Percentiles rank a stretch among this genome's conserved stretches.
Evolutionary conservation across 495 filamentous ascomycete species (phyloP).

Genomic region (Hypoxylon trugodes): DNA sequence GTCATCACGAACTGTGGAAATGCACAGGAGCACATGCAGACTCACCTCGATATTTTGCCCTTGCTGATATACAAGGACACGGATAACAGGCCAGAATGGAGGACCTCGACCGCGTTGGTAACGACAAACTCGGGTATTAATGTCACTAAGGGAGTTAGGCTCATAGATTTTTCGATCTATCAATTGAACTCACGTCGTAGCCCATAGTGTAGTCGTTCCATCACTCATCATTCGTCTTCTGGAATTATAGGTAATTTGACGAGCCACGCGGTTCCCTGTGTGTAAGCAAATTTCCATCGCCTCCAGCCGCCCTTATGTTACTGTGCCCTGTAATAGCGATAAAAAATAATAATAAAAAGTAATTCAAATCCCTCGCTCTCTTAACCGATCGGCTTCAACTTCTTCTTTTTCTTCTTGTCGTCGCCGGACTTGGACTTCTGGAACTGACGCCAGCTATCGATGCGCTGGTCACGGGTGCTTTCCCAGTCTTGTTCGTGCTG

Average conservation of each 20-base stretch:
- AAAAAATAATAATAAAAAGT: too few species aligned
- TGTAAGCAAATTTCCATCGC: too few species aligned
- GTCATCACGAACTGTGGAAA: constrained; percentile 24
- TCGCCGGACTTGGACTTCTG: constrained; percentile 70
- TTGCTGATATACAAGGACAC: background rate
- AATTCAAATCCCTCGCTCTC: too few species aligned
- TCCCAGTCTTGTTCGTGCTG: constrained; percentile 96
- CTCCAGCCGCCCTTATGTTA: too few species aligned
- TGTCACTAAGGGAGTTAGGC: constrained; percentile 48
- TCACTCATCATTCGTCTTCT: background rate
- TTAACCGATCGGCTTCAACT: constrained; percentile 72
- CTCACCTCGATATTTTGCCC: constrained; percentile 22
- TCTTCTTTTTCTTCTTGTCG: constrained; percentile 91
- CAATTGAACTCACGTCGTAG: constrained; percentile 47
- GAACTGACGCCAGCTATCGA: constrained; percentile 94
- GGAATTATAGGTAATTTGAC: too few species aligned
- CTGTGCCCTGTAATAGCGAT: too few species aligned
- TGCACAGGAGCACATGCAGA: constrained; percentile 12
- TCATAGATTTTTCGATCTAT: constrained; percentile 44
- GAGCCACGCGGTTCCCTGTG: too few species aligned
- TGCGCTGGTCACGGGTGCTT: constrained; percentile 86
- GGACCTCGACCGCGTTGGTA: background rate
- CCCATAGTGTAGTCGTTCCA: constrained; percentile 7
- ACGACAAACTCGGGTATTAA: constrained; percentile 24
- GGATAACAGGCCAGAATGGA: background rate